A percentile compares a stretch with the other conserved stretches of the same genome.
Evolutionary conservation across 2,329 filamentous ascomycete genomes (phyloP).

Genomic region (Macrophomina phaseolina): DNA sequence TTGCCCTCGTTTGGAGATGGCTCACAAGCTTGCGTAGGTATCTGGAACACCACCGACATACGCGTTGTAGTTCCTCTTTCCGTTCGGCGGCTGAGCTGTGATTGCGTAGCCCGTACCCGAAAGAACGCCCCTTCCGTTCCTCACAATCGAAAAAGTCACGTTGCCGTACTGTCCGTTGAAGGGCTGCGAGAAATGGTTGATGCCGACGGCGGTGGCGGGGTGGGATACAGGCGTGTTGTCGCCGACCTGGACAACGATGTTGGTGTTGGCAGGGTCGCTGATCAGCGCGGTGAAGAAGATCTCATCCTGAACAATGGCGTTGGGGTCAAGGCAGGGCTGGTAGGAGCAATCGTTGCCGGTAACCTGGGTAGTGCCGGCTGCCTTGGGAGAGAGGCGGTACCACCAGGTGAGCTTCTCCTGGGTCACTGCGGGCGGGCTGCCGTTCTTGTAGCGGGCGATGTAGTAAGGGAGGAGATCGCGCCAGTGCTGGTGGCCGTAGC

Average conservation of each 20-base stretch:
- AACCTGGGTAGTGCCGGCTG: conserved; percentile 45
- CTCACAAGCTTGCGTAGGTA: conserved; percentile 6
- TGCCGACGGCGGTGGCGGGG: conserved; percentile 11
- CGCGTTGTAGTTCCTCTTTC: conserved; percentile 31
- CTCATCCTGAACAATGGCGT: conserved; percentile 49
- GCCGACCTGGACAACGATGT: conserved; percentile 27
- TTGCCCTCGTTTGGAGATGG: background rate
- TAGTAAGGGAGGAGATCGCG: conserved; percentile 57
- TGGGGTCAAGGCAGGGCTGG: conserved; percentile 35
- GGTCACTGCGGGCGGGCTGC: conserved; percentile 35
- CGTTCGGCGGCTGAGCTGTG: conserved; percentile 1
- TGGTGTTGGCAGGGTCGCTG: conserved; percentile 16
- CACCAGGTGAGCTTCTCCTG: conserved; percentile 48
- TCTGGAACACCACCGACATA: conserved; percentile 29
- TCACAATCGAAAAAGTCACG: conserved; percentile 28
- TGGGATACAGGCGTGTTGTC: conserved; percentile 18
- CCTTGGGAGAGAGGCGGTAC: conserved; percentile 50
- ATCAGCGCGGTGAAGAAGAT: conserved; percentile 52
- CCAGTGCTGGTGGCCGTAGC: conserved; percentile 59
- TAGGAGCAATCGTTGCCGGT: conserved; percentile 38
- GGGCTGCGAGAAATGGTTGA: conserved; percentile 27
- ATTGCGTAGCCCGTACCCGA: conserved; percentile 26
- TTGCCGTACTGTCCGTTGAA: conserved; percentile 30
- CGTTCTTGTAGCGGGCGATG: conserved; percentile 58
- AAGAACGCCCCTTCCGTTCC: conserved; percentile 23